Percentiles rank a stretch among this genome's conserved stretches.
These are phyloP conservation scores for Colletotrichum sp. DNA, from an alignment of 2,329 filamentous ascomycete species.

Conservation along the genomic window DNA sequence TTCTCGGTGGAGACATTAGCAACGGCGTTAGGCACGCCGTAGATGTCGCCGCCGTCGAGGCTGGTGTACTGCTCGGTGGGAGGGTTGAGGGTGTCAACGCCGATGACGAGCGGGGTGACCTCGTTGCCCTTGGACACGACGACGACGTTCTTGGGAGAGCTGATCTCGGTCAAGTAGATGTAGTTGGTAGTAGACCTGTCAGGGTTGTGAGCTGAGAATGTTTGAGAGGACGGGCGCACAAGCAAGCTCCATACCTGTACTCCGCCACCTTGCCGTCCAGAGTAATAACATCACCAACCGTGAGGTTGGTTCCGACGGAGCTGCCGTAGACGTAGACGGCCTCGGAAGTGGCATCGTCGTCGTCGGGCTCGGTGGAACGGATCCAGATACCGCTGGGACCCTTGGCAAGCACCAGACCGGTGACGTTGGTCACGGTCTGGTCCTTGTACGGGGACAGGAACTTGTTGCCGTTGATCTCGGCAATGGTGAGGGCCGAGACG, in stretches of 20 bases:
- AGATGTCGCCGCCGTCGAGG: constrained; percentile 70
- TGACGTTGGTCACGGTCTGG: constrained; percentile 61
- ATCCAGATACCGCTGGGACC: constrained; percentile 67
- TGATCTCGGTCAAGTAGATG: constrained; percentile 69
- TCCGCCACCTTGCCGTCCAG: constrained; percentile 66
- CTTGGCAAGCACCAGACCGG: constrained; percentile 69
- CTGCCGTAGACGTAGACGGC: constrained; percentile 69
- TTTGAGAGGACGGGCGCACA: background rate
- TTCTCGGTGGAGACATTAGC: constrained; percentile 63
- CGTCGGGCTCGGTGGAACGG: constrained; percentile 62
- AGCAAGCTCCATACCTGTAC: constrained; percentile 44
- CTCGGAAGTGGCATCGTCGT: constrained; percentile 63
- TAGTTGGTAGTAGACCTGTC: constrained; percentile 58
- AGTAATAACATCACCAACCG: constrained; percentile 67
- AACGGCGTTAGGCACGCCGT: constrained; percentile 67
- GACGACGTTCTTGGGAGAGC: constrained; percentile 55
- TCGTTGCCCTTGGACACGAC: constrained; percentile 58
- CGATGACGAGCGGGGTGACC: constrained; percentile 65
- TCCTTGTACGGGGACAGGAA: constrained; percentile 67
- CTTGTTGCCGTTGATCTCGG: constrained; percentile 69
- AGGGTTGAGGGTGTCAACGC: constrained; percentile 58
- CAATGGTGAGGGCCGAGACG: constrained; percentile 52
- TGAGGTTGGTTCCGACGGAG: constrained; percentile 53
- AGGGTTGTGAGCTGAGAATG: constrained; percentile 4
- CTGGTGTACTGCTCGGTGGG: constrained; percentile 66